Base-by-base conservation (phyloP, 2,329 filamentous ascomycete species). In the Calonectria ilicicola region DNA sequence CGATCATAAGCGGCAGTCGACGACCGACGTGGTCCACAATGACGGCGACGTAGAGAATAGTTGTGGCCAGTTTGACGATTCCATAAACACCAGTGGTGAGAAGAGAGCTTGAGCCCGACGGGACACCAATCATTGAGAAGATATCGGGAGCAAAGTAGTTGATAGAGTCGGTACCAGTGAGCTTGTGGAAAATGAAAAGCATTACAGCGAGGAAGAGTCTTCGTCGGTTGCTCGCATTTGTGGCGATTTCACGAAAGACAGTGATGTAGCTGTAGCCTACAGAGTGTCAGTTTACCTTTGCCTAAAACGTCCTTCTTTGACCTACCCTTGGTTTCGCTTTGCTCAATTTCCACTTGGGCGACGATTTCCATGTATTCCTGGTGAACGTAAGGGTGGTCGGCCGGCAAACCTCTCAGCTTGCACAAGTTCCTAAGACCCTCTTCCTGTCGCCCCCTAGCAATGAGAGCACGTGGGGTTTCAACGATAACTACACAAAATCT, bases 331-430 rank as follows among this genome's bases (percentile, higher is more conserved):
- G 49, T 23, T 14, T 67, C 53, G 44, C 35, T 63, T 21, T 75
- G 72, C 65, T 79, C 77, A 21, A 77, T 58, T 21, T 78, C 77
- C 26, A 73, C 75, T 26, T 78, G 72, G 3, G 72, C 71, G 26
- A 75, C 56, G 49, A 81, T 82, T 26, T 78, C 79, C 27, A 74
- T 75, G 66, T 80, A 78, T 72, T 86, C 85, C 26, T 82, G 76
- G 10, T 81, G 77, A 5, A 86, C 75, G 56, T 85, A 85, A 0
- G 81, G 80, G 69, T 86, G 83, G 26, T 84, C 81, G 3, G 81
- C 80, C 2, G 83, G 81, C 2, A 86, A 79, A 3, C 82, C 81
- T 32, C 85, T 80, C n/a, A 86, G 76, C 44, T 81, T 82, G 75
- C 80, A 82, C 3, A 86, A 79, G 32, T 83, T 84, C 62, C 76